phyloP scores from a whole-genome alignment of 1,139 yeast species.

The Geotrichum aggregatum region DNA sequence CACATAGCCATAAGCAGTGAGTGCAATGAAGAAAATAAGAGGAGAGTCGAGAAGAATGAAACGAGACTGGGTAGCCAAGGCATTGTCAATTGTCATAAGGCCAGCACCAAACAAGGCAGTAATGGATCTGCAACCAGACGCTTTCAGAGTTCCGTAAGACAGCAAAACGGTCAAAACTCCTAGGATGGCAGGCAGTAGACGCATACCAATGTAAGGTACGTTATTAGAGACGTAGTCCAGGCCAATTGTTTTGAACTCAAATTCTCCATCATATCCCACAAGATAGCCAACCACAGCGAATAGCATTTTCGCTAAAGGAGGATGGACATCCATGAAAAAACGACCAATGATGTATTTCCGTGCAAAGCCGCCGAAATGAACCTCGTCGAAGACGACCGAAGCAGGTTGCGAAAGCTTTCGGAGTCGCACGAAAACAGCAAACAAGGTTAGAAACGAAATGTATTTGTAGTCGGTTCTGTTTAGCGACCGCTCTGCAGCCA shows the following conservation, averaged over 20 bases:
- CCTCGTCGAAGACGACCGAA: constrained; percentile 89
- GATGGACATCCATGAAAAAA: constrained; percentile 92
- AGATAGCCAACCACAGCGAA: constrained; percentile 89
- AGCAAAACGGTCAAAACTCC: constrained; percentile 79
- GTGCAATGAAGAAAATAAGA: constrained; percentile 82
- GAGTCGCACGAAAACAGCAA: constrained; percentile 57
- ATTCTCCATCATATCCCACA: constrained; percentile 82
- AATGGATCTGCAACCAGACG: constrained; percentile 79
- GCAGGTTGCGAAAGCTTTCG: constrained; percentile 61
- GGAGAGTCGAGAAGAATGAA: constrained; percentile 90
- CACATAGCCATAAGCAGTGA: constrained; percentile 73
- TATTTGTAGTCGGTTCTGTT: constrained; percentile 32
- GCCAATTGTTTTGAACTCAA: constrained; percentile 89
- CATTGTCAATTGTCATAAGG: constrained; percentile 74
- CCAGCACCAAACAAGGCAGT: constrained; percentile 66
- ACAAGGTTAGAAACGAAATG: constrained; percentile 49
- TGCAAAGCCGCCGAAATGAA: constrained; percentile 66
- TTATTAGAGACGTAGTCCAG: constrained; percentile 62
- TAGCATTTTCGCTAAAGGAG: constrained; percentile 92
- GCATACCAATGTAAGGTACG: constrained; percentile 74
- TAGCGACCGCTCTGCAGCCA: constrained; percentile 36
- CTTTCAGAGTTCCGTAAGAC: constrained; percentile 73
- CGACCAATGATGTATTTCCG: constrained; percentile 58
- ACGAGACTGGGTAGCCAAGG: constrained; percentile 83
- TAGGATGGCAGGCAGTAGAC: constrained; percentile 75